Conservation (phyloP, 1,284 basidiomycete species). For the Trametes sp. region DNA sequence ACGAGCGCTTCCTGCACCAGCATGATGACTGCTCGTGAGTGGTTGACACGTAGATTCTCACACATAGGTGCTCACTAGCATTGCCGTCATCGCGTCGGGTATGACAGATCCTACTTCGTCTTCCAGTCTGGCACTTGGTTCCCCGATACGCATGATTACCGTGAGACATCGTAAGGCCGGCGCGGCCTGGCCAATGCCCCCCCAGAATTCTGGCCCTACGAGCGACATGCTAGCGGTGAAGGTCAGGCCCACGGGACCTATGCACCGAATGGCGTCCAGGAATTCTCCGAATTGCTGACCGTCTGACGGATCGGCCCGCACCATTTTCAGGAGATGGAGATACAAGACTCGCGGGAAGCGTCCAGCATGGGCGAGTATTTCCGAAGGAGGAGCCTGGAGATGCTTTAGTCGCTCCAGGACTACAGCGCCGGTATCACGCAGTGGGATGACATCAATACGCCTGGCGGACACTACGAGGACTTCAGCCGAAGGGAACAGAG, state of each 20-base stretch:
- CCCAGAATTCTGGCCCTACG: neutral
- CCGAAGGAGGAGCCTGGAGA: neutral
- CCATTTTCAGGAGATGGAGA: neutral
- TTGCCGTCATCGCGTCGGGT: too few relatives aligned
- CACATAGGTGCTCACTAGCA: too few relatives aligned
- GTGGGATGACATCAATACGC: neutral
- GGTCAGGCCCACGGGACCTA: neutral
- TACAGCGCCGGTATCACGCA: neutral
- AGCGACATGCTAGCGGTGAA: neutral
- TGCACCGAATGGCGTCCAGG: neutral
- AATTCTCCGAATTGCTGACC: neutral
- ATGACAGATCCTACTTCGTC: too few relatives aligned
- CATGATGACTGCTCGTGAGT: too few relatives aligned
- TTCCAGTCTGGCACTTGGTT: too few relatives aligned
- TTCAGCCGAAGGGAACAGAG: neutral
- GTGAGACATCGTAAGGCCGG: neutral
- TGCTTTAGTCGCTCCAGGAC: neutral
- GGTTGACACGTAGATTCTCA: too few relatives aligned
- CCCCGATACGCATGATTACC: neutral
- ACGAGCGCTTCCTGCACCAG: neutral
- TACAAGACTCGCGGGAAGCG: neutral
- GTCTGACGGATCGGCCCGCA: too few relatives aligned
- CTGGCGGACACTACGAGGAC: neutral
- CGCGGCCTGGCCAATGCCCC: neutral
- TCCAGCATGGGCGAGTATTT: neutral